These are phyloP conservation scores for Cercospora sesami DNA, from an alignment of 2,329 filamentous ascomycete species.

Conservation along the genomic window DNA sequence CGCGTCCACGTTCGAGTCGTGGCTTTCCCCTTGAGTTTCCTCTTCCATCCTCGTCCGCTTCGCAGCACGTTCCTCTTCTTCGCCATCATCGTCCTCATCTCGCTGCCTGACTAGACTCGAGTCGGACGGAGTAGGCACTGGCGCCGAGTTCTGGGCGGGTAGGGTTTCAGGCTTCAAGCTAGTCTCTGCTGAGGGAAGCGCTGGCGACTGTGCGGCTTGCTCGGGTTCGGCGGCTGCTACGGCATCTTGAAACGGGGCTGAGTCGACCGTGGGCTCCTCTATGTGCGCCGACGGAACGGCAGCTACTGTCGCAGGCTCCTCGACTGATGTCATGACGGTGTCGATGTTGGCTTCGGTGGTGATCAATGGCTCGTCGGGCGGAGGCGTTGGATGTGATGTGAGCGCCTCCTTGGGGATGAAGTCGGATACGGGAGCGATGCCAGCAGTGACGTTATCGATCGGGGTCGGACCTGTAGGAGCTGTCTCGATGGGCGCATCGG, in stretches of 20 bases:
- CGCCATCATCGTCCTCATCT: slow-evolving; percentile 70
- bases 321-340: slow-evolving; percentile 30
- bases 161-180: neutral
- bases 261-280: slow-evolving; percentile 5
- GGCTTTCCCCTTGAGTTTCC: neutral
- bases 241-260: slow-evolving; percentile 19
- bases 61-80: slow-evolving; percentile 62
- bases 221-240: slow-evolving; percentile 11
- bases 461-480: slow-evolving; percentile 40
- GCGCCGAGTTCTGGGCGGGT: slow-evolving; percentile 2
- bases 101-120: slow-evolving; percentile 64
- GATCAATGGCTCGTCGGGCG: slow-evolving; percentile 45
- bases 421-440: slow-evolving; percentile 47
- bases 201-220: slow-evolving; percentile 7
- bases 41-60: slow-evolving; percentile 77
- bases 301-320: slow-evolving; percentile 19
- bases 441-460: slow-evolving; percentile 44
- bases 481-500: slow-evolving; percentile 26
- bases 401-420: slow-evolving; percentile 46
- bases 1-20: slow-evolving; percentile 6
- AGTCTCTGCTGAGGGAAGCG: slow-evolving; percentile 7
- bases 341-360: slow-evolving; percentile 34
- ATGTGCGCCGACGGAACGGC: slow-evolving; percentile 18
- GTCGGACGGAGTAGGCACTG: slow-evolving; percentile 49
- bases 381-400: slow-evolving; percentile 46